phyloP scores from a whole-genome alignment of 768 basidiomycete genomes.

The Phylloporus sp. region DNA sequence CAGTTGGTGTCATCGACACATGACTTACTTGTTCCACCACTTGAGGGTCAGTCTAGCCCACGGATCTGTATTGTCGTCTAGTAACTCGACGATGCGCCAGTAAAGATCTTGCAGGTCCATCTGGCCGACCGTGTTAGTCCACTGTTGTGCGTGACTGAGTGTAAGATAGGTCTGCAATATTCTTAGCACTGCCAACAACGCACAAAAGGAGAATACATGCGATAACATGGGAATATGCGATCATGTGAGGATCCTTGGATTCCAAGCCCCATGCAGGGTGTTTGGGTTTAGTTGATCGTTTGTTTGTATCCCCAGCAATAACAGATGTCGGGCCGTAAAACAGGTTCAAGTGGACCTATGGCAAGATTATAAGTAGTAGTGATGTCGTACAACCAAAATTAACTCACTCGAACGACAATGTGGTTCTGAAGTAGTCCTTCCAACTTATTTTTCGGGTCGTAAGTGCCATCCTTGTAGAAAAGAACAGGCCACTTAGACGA shows the following conservation, averaged over 20 bases:
- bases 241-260: not conserved
- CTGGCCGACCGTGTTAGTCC: not conserved
- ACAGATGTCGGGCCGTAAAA: not conserved
- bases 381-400: not conserved
- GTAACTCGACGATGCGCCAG: not conserved
- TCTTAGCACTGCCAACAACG: too few relatives aligned
- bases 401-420: not conserved
- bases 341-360: constrained; percentile 1
- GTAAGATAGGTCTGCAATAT: not conserved
- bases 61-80: not conserved
- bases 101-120: constrained; percentile 4
- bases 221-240: constrained; percentile 4
- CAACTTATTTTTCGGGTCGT: not conserved
- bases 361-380: too few relatives aligned
- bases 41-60: not conserved
- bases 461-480: not conserved
- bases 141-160: not conserved
- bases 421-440: not conserved
- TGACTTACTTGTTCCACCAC: constrained; percentile 3
- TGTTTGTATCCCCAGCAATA: not conserved
- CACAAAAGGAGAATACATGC: not conserved
- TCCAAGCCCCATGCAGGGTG: not conserved
- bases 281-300: not conserved
- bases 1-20: not conserved
- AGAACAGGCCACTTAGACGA: not conserved